Conservation (phyloP, 106 monocot genomes). For the Phalaenopsis aphrodite region DNA sequence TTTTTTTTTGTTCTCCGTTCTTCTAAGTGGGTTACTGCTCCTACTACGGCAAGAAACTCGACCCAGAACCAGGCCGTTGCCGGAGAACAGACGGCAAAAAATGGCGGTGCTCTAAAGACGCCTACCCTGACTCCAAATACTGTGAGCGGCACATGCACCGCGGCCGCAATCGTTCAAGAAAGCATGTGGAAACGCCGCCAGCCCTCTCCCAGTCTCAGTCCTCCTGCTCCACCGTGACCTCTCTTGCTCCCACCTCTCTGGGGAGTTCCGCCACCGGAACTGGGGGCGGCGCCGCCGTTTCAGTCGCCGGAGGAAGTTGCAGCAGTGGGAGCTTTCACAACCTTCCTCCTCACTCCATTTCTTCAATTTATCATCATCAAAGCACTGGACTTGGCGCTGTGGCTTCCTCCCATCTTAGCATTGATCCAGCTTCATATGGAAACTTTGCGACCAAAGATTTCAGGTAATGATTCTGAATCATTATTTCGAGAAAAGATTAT, state of each 20-base stretch:
- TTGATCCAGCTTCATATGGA: slow-evolving; percentile 25
- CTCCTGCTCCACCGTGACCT: slow-evolving; percentile 12
- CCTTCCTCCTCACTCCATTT: slow-evolving; percentile 8
- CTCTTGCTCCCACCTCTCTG: slow-evolving; percentile 14
- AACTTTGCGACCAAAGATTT: slow-evolving; percentile 10
- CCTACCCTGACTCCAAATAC: slow-evolving; percentile 69
- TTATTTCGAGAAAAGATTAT: background rate
- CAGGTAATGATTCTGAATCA: slow-evolving; percentile 13
- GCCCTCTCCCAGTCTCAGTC: slow-evolving; percentile 22
- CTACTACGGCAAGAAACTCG: slow-evolving; percentile 61
- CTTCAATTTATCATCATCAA: slow-evolving; percentile 2
- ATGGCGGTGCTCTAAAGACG: slow-evolving; percentile 74
- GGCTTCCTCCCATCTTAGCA: slow-evolving; percentile 15
- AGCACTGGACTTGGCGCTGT: background rate
- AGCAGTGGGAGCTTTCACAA: slow-evolving; percentile 17
- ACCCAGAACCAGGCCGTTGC: slow-evolving; percentile 79
- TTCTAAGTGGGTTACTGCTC: slow-evolving; percentile 46
- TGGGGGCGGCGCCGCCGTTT: background rate
- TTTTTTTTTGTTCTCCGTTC: background rate
- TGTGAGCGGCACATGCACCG: slow-evolving; percentile 86
- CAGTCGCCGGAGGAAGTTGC: background rate
- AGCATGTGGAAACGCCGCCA: slow-evolving; percentile 58
- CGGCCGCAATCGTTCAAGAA: slow-evolving; percentile 91
- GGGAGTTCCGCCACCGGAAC: slow-evolving; percentile 7
- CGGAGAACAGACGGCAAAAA: slow-evolving; percentile 71